Conservation (phyloP, 2,329 filamentous ascomycete species). For the Hymenoscyphus occultus region DNA sequence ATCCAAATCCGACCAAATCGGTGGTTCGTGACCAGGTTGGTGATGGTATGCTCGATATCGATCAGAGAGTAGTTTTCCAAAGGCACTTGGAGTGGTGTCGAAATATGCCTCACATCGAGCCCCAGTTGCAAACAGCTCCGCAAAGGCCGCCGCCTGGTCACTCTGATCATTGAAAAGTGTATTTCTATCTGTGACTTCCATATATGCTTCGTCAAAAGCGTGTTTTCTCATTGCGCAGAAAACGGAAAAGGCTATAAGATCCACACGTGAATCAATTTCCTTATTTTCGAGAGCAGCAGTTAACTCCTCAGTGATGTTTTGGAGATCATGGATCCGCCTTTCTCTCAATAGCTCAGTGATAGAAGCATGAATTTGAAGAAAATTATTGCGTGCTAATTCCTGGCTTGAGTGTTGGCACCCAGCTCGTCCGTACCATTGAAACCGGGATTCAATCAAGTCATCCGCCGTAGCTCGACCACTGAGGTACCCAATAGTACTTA, state of each 20-base stretch:
- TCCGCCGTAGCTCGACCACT: constrained; percentile 38
- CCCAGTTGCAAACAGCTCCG: constrained; percentile 60
- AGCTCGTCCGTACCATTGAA: constrained; percentile 43
- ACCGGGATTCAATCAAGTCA: constrained; percentile 38
- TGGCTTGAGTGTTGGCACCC: constrained; percentile 37
- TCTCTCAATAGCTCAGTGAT: constrained; percentile 22
- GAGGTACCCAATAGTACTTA: constrained; percentile 41
- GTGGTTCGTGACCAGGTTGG: constrained; percentile 47
- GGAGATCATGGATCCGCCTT: constrained; percentile 18
- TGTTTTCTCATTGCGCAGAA: constrained; percentile 55
- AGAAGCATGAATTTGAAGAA: constrained; percentile 36
- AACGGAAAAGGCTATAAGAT: constrained; percentile 55
- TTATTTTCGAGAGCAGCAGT: constrained; percentile 12
- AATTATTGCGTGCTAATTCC: constrained; percentile 37
- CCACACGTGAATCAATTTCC: constrained; percentile 45
- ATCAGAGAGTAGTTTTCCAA: constrained; percentile 41
- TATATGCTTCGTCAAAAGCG: constrained; percentile 60
- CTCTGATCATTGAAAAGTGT: constrained; percentile 58
- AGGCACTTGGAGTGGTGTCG: constrained; percentile 48
- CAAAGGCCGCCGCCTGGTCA: constrained; percentile 62
- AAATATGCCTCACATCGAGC: constrained; percentile 63
- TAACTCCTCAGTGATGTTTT: constrained; percentile 20
- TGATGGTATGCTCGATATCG: constrained; percentile 43
- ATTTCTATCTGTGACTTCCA: constrained; percentile 61
- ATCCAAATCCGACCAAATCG: constrained; percentile 48